These are phyloP conservation scores for Prunus fruticosa DNA, from an alignment of 306 rosid species.

Conservation along the genomic window DNA sequence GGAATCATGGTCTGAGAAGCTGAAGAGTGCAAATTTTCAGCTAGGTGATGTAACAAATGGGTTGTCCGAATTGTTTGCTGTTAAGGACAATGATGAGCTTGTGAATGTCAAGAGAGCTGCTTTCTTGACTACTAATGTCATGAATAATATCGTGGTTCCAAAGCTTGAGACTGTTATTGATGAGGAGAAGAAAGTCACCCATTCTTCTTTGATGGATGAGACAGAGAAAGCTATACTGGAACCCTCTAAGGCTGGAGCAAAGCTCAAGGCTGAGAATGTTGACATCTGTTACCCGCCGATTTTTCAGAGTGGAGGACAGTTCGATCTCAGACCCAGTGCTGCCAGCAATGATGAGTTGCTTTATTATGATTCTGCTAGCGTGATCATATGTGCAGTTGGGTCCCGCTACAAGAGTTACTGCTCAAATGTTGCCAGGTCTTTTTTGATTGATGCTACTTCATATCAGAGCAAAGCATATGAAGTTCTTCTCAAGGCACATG, in stretches of 20 bases:
- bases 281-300: slow-evolving; percentile 96
- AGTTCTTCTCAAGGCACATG: slow-evolving; percentile 87
- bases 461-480: slow-evolving; percentile 83
- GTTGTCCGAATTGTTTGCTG: slow-evolving; percentile 64
- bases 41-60: slow-evolving; percentile 73
- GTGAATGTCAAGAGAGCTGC: slow-evolving; percentile 80
- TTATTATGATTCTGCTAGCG: slow-evolving; percentile 80
- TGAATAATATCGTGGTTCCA: slow-evolving; percentile 75
- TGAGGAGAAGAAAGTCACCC: slow-evolving; percentile 80
- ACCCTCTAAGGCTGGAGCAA: slow-evolving; percentile 71
- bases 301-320: slow-evolving; percentile 90
- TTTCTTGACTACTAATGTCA: slow-evolving; percentile 63
- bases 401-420: slow-evolving; percentile 92
- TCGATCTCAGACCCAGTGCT: slow-evolving; percentile 95
- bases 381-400: slow-evolving; percentile 87
- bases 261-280: slow-evolving; percentile 78
- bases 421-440: slow-evolving; percentile 82
- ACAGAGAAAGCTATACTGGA: slow-evolving; percentile 85
- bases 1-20: slow-evolving; percentile 72
- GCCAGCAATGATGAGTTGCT: slow-evolving; percentile 86
- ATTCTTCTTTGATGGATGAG: slow-evolving; percentile 86
- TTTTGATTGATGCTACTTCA: slow-evolving; percentile 84
- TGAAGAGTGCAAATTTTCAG: slow-evolving; percentile 49
- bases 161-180: slow-evolving; percentile 92
- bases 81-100: slow-evolving; percentile 65